phyloP scores from a whole-genome alignment of 2,329 filamentous ascomycete genomes.

The Hypomyces perniciosus region DNA sequence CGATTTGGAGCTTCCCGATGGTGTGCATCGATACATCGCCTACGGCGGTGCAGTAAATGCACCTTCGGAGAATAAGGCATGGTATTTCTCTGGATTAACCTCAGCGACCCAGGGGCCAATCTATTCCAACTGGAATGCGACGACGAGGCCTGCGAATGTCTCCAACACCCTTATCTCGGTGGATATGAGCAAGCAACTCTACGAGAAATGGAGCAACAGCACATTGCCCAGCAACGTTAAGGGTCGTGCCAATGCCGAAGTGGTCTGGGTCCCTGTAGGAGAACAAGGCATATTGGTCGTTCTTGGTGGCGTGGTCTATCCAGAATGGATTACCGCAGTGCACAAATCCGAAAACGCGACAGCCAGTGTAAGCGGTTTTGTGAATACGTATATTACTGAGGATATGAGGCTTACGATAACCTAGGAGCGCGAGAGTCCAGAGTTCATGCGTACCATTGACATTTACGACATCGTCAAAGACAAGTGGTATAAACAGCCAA shows the following conservation, averaged over 20 bases:
- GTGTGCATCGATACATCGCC: slow-evolving; percentile 55
- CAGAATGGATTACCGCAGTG: slow-evolving; percentile 38
- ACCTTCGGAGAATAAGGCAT: slow-evolving; percentile 65
- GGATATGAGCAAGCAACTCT: slow-evolving; percentile 47
- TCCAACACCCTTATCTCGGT: slow-evolving; percentile 55
- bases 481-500: slow-evolving; percentile 64
- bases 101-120: slow-evolving; percentile 46
- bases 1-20: slow-evolving; percentile 33
- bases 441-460: slow-evolving; percentile 66
- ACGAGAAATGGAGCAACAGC: slow-evolving; percentile 50
- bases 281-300: slow-evolving; percentile 69
- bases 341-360: slow-evolving; percentile 23
- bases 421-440: slow-evolving; percentile 58
- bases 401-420: neutral
- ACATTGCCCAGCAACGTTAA: slow-evolving; percentile 44
- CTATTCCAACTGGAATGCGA: slow-evolving; percentile 30
- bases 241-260: slow-evolving; percentile 56
- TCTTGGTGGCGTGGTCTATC: slow-evolving; percentile 65
- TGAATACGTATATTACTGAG: neutral
- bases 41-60: slow-evolving; percentile 58
- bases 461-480: slow-evolving; percentile 68
- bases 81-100: slow-evolving; percentile 62
- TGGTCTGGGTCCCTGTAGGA: slow-evolving; percentile 74
- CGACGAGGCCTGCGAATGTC: slow-evolving; percentile 35
- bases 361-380: slow-evolving; percentile 27